A percentile compares a stretch with the other conserved stretches of the same genome.
Evolutionary conservation across 345 rosid genomes (phyloP).

Genomic region (Populus ilicifolia): DNA sequence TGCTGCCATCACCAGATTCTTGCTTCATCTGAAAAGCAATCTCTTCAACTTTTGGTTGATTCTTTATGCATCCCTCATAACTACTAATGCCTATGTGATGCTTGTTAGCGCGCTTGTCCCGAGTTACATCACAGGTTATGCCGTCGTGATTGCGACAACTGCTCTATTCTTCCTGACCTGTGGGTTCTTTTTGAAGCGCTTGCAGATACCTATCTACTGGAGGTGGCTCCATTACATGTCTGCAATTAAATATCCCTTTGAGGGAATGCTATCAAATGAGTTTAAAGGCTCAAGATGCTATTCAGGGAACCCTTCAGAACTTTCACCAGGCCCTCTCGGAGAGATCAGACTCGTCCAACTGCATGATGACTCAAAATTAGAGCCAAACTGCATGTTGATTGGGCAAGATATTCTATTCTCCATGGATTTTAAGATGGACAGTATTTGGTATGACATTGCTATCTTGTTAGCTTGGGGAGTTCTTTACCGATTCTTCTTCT

Average conservation of each 20-base stretch:
- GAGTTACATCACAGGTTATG: conserved; percentile 57
- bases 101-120: conserved; percentile 68
- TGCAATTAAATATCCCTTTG: conserved; percentile 64
- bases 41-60: conserved; percentile 51
- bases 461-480: conserved; percentile 66
- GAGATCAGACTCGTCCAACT: conserved; percentile 21
- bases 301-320: conserved; percentile 24
- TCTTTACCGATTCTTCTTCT: conserved; percentile 51
- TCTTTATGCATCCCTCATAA: conserved; percentile 50
- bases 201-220: conserved; percentile 44
- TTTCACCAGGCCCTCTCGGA: conserved; percentile 59
- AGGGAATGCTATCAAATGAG: conserved; percentile 51
- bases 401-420: conserved; percentile 49
- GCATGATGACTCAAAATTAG: conserved; percentile 12
- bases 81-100: conserved; percentile 63
- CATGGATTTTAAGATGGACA: conserved; percentile 40
- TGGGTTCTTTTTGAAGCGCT: conserved; percentile 51
- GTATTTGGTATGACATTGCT: conserved; percentile 43
- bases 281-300: conserved; percentile 42
- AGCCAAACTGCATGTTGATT: conserved; percentile 24
- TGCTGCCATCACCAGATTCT: conserved; percentile 33
- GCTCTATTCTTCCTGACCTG: conserved; percentile 65
- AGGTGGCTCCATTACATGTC: conserved; percentile 64
- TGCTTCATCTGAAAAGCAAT: conserved; percentile 37
- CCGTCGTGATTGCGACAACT: conserved; percentile 60